Percentiles rank a stretch among this genome's conserved stretches.
Conservation (phyloP, 2,329 filamentous ascomycete species). For the Raffaelea albimanens region DNA sequence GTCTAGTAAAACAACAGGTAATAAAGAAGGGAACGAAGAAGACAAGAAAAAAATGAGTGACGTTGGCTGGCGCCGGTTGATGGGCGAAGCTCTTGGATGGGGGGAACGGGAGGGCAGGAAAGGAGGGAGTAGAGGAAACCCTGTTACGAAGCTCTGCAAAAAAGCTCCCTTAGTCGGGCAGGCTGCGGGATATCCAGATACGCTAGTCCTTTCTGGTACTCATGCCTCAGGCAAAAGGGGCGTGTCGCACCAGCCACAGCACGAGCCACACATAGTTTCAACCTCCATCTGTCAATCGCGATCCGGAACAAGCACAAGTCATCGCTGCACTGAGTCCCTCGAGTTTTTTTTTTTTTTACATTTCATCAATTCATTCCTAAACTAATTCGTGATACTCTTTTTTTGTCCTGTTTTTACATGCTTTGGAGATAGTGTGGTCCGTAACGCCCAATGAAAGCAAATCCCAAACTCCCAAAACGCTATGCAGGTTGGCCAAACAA, state of each 20-base stretch:
- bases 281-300: too few relatives aligned
- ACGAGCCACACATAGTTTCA: too few relatives aligned
- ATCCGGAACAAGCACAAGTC: too few relatives aligned
- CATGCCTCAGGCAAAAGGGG: constrained; percentile 11
- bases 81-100: constrained; percentile 10
- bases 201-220: constrained; percentile 5
- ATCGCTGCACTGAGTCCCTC: too few relatives aligned
- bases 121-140: not conserved
- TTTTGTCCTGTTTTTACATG: too few relatives aligned
- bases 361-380: too few relatives aligned
- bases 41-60: constrained; percentile 5
- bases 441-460: not conserved
- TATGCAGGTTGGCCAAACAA: not conserved
- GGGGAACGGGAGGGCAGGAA: constrained; percentile 5
- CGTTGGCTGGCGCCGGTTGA: constrained; percentile 5
- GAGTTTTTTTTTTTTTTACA: too few relatives aligned
- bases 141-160: too few relatives aligned
- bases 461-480: not conserved
- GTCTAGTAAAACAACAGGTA: not conserved
- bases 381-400: too few relatives aligned
- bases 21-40: not conserved
- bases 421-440: too few relatives aligned
- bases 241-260: too few relatives aligned
- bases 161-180: constrained; percentile 2
- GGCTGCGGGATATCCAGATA: constrained; percentile 12